Evolutionary conservation across 331 rosid genomes (phyloP), one percentile per base, ranked within the genome.

Genomic region (Telfairia occidentalis): DNA sequence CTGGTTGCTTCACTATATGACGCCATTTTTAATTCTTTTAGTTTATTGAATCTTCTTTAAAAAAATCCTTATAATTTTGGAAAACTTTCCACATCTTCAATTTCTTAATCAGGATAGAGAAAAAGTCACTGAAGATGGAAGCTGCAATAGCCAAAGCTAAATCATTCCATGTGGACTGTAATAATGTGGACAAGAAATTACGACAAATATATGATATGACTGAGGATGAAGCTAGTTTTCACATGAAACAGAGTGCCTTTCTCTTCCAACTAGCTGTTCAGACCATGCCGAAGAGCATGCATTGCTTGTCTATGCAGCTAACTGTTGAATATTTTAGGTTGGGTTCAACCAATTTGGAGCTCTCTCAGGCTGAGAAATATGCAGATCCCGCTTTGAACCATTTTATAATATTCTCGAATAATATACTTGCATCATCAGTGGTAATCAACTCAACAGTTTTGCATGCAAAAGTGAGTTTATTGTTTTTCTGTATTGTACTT

Each of bases 151-250:
- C 84, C 74, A 88, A 76, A 82, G 96, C 94, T 46, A 91, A 88
- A 88, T 77, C 87, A 48, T 85, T 94, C 70, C 79, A 84, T 9
- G 87, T 94, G 85, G 98, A 87, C 12, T 94, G 97, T 82, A 81
- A 80, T 83, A 94, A 94, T 63, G 96, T 94, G 84, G 98, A 91
- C 88, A 94, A 94, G 88, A 94, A 94, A 82, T 81, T 94, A 83
- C 89, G 98, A 82, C 98, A 94, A 78, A 82, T 94, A 83, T 86
- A 76, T 82, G 98, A 94, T 80, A 85, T 89, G 89, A 88, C 97
- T 23, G 98, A 92, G 89, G 97, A 94, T 77, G 98, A 94, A 89
- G 96, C 98, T 26, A 82, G 81, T 74, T 94, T 94, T 83, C 98
- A 94, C 85, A 89, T 78, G 98, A 91, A 84, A 81, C 98, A 94